Evolutionary conservation across 2,329 filamentous ascomycete species (phyloP), one percentile per base, ranked within the genome.

Genomic region (Plenodomus lindquistii): DNA sequence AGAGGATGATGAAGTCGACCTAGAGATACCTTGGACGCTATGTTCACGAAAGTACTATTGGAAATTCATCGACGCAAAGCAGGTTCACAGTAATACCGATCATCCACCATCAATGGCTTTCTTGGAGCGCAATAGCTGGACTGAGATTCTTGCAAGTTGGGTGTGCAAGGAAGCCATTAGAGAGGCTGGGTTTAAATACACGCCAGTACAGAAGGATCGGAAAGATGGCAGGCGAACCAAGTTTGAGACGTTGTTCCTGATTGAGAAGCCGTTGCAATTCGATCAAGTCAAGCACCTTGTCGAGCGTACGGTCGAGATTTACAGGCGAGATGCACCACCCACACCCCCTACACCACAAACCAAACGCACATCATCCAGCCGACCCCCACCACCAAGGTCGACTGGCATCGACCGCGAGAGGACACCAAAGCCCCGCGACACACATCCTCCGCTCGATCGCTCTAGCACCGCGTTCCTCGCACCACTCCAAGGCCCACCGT

Each of bases 291-390:
- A 69, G 34, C 52, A 47, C 4, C 67, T 73, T 8, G 70, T 73
- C 2, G 71, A 73, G 50, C 63, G 70, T n/a, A 73, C 70, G 2
- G 69, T 72, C 3, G 66, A 72, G 18, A 59, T 73, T 3, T 72
- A 67, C 31, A 64, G 70, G 10, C 57, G 64, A 37, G 65, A 44
- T 20, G 54, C 57, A 37, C 52, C 60, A 29, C 50, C 42, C n/a
- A 50, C 54, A 21, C 42, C 49, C 9, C 50, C 50, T 7, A 45
- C 45, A 20, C 48, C 63, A 41, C 48, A 48, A 9, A 37, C 38
- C 8, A 48, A 54, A 37, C 58, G 57, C 27, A 54, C 57, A 1
- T 66, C 68, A 7, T 66, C 62, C 41, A 55, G 65, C 7, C 59
- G 55, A n/a, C 54, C 54, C 19, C 51, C 55, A 15, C 35, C 44